Base-by-base conservation (phyloP, 2,329 filamentous ascomycete genomes). In the Raffaelea arxii region DNA sequence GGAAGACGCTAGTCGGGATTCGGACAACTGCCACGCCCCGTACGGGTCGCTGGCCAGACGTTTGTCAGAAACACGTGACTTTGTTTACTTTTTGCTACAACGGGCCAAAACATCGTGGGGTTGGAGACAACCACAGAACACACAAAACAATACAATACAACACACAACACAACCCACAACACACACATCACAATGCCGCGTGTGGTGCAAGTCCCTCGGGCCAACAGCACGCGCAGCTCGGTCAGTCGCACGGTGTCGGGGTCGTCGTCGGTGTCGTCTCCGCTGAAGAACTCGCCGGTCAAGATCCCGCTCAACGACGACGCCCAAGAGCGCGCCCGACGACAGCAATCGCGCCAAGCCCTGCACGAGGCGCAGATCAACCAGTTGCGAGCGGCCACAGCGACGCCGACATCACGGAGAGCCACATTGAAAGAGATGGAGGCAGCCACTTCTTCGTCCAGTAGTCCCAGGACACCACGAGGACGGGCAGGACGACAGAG, bases 221-320 rank as follows among this genome's bases (percentile, higher is more conserved):
- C 70, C 44, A 71, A 67, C 55, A 67, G 53, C 50, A 53, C 53
- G 32, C 36, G 48, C 16, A 53, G 53, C 44, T 53, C n/a, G n/a
- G n/a, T 59, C 46, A 65, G 62, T 58, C 70, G 70, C 60, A 65
- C 66, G 36, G 65, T 68, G 18, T 72, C 73, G 27, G 70, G 67
- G 47, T 69, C 72, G 18, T 57, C 67, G 42, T 55, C 66, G 25
- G 65, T 65, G 40, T 77, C 75, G 21, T n/a, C n/a, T n/a, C 75
- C 75, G 5, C 77, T 74, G 61, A 77, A 77, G 62, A 77, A 77
- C 55, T 75, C 74, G 23, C 71, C 74, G 5, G 60, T 77, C 46
- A 78, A 78, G 75, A 94, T 98, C 50, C 90, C 92, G 30, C 78
- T 98, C 52, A 97, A 97, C 69, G 92, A 98, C 69, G 92, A 98